These are phyloP conservation scores for Gleditsia sinensis DNA, from an alignment of 306 rosid genomes.

Conservation along the genomic window DNA sequence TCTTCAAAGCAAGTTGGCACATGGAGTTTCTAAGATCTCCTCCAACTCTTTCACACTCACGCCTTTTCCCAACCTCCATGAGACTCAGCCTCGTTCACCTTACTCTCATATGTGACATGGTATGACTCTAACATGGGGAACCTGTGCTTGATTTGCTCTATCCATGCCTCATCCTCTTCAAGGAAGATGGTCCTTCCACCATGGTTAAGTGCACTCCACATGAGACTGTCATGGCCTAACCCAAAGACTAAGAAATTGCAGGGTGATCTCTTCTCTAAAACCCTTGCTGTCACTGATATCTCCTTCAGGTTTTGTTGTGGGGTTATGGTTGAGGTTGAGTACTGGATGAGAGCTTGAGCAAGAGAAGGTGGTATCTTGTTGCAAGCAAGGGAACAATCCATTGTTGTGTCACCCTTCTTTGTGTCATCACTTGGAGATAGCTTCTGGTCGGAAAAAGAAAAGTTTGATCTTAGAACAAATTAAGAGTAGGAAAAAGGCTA, in stretches of 20 bases:
- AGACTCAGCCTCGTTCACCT: constrained; percentile 67
- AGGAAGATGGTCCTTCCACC: constrained; percentile 72
- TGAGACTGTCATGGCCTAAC: constrained; percentile 81
- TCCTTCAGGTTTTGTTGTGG: constrained; percentile 79
- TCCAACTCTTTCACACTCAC: constrained; percentile 56
- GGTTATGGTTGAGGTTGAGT: constrained; percentile 67
- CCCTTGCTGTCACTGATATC: constrained; percentile 56
- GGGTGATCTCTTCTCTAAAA: constrained; percentile 55
- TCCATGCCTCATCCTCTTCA: constrained; percentile 79
- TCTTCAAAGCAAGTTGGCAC: constrained; percentile 64
- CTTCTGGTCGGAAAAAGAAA: constrained; percentile 24
- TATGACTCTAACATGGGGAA: constrained; percentile 62
- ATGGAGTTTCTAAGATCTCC: constrained; percentile 51
- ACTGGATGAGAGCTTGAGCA: constrained; percentile 62
- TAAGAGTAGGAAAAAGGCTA: constrained; percentile 54
- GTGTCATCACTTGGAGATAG: neutral
- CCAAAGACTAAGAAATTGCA: constrained; percentile 84
- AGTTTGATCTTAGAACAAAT: constrained; percentile 56
- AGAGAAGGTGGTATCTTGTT: constrained; percentile 54
- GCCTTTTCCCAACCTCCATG: constrained; percentile 56
- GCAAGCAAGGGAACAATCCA: constrained; percentile 43
- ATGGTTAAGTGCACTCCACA: constrained; percentile 77
- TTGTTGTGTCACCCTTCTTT: neutral
- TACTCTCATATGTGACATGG: constrained; percentile 63
- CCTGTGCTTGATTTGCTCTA: constrained; percentile 48